A percentile compares a stretch with the other conserved stretches of the same genome.
Conservation (phyloP, 495 filamentous ascomycete genomes). For the Penicillium atrosanguineum region DNA sequence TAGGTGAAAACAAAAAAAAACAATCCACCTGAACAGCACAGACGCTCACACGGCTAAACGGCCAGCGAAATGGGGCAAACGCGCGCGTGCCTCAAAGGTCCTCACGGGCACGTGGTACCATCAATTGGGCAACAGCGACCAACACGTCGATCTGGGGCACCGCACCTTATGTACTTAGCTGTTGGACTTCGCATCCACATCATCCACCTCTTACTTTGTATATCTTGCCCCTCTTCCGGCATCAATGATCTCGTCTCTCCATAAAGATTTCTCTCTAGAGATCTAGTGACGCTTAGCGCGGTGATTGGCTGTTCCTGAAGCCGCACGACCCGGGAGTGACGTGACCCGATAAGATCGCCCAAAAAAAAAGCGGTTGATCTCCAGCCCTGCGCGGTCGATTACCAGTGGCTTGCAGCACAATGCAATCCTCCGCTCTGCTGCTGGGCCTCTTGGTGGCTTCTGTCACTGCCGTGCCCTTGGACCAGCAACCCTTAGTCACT, state of each 20-base stretch:
- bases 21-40: too few species aligned
- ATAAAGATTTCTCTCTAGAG: background rate
- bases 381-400: background rate
- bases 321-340: background rate
- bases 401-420: constrained; percentile 7
- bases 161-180: background rate
- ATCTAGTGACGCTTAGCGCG: background rate
- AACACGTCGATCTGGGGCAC: background rate
- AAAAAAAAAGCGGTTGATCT: background rate
- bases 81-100: background rate
- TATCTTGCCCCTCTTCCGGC: background rate
- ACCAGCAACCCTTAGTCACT: constrained; percentile 18
- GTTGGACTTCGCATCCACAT: background rate
- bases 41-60: too few species aligned
- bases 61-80: background rate
- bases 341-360: constrained; percentile 5
- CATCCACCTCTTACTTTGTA: background rate
- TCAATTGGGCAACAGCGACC: background rate
- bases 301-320: background rate
- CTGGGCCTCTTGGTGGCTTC: constrained; percentile 18
- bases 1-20: too few species aligned
- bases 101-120: background rate
- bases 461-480: constrained; percentile 12
- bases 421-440: constrained; percentile 19
- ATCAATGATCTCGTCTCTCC: background rate